These are phyloP conservation scores for Epicoccum sorghinum DNA, from an alignment of 2,329 filamentous ascomycete genomes.

Conservation along the genomic window DNA sequence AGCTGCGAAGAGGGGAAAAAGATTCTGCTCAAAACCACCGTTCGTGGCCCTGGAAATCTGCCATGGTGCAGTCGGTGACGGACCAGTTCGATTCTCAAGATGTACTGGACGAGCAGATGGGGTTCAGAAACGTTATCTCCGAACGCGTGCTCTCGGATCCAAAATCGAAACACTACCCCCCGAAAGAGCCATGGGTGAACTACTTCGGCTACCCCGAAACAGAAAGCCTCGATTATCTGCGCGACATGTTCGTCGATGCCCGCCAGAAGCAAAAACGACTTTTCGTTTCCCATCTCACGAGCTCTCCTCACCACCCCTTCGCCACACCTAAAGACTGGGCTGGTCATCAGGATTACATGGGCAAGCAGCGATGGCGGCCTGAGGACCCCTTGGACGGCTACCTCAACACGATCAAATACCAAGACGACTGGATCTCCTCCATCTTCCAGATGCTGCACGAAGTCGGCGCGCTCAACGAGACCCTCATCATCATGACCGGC, in stretches of 20 bases:
- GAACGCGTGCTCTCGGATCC: slow-evolving; percentile 20
- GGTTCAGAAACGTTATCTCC: slow-evolving; percentile 17
- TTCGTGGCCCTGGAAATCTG: slow-evolving; percentile 13
- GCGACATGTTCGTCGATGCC: slow-evolving; percentile 23
- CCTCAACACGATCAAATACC: slow-evolving; percentile 25
- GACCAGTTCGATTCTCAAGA: slow-evolving; percentile 26
- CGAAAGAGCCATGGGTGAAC: slow-evolving; percentile 22
- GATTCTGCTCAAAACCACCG: neutral
- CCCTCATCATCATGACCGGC: slow-evolving; percentile 23
- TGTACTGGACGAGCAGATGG: slow-evolving; percentile 22
- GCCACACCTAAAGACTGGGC: slow-evolving; percentile 21
- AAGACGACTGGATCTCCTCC: slow-evolving; percentile 24
- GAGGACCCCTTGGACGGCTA: slow-evolving; percentile 22
- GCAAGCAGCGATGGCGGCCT: slow-evolving; percentile 20
- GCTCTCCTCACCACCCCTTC: slow-evolving; percentile 25
- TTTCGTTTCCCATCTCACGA: slow-evolving; percentile 24
- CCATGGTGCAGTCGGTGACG: slow-evolving; percentile 21
- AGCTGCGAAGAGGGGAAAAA: neutral
- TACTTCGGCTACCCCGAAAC: slow-evolving; percentile 26
- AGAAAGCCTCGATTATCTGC: slow-evolving; percentile 22
- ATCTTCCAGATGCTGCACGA: slow-evolving; percentile 26
- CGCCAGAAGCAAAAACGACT: slow-evolving; percentile 16
- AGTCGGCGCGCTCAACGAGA: slow-evolving; percentile 20
- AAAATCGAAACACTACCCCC: slow-evolving; percentile 23
- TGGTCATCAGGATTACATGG: slow-evolving; percentile 14